Percentiles rank a stretch among this genome's conserved stretches.
Conservation (phyloP, 2,329 filamentous ascomycete species). For the Cordyceps cateniannulata region DNA sequence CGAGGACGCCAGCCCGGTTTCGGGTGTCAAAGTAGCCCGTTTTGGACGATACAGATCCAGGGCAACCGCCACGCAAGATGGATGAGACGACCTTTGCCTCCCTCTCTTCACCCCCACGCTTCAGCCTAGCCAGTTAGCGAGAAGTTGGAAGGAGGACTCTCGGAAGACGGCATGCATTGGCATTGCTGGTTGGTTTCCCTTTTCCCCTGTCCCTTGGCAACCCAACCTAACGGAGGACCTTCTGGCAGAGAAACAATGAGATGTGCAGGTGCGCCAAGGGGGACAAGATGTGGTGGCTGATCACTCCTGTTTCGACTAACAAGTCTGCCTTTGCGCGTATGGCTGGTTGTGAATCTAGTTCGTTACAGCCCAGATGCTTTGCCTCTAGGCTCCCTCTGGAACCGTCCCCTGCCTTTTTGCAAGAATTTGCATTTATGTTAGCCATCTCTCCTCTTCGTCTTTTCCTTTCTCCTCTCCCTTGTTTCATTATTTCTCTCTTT, state of each 20-base stretch:
- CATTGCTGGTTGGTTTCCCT: background rate
- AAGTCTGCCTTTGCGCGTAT: background rate
- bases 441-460: slow-evolving; percentile 17
- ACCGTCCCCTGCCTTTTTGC: background rate
- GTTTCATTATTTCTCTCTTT: slow-evolving; percentile 21
- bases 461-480: slow-evolving; percentile 19
- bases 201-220: background rate
- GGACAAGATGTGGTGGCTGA: slow-evolving; percentile 2
- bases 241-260: background rate
- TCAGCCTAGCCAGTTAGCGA: background rate
- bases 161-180: slow-evolving; percentile 1
- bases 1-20: background rate
- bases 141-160: background rate
- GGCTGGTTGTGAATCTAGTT: slow-evolving; percentile 2
- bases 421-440: slow-evolving; percentile 3
- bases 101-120: background rate
- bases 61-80: background rate
- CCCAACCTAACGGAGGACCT: background rate
- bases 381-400: background rate
- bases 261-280: slow-evolving; percentile 4
- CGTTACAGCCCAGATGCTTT: background rate
- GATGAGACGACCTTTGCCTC: background rate
- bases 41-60: background rate
- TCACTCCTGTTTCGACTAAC: slow-evolving; percentile 12
- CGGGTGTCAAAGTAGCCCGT: background rate